These are phyloP conservation scores for Gyrodon lividus DNA, from an alignment of 768 basidiomycete genomes.

Conservation along the genomic window DNA sequence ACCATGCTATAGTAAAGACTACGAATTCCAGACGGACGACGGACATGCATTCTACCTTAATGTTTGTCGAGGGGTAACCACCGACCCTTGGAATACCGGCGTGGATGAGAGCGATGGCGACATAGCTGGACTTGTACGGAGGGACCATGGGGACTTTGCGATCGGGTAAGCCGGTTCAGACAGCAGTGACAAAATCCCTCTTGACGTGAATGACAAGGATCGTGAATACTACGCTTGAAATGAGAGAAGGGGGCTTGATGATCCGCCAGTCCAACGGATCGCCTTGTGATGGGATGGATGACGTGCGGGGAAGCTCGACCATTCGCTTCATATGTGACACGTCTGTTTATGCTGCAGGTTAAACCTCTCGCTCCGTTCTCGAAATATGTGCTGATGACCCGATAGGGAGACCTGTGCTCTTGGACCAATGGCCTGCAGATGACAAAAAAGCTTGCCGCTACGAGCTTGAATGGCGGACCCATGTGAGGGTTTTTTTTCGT, in stretches of 20 bases:
- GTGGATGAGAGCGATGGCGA: conserved; percentile 46
- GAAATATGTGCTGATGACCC: background rate
- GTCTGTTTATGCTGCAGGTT: conserved; percentile 55
- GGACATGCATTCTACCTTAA: conserved; percentile 56
- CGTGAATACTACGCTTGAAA: conserved; percentile 59
- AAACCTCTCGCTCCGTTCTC: background rate
- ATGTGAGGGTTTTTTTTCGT: conserved; percentile 45
- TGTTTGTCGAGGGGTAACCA: conserved; percentile 55
- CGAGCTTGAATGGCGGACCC: conserved; percentile 82
- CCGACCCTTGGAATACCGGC: conserved; percentile 59
- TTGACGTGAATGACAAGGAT: conserved; percentile 14
- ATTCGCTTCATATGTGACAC: conserved; percentile 79
- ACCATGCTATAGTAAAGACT: conserved; percentile 55
- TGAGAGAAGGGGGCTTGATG: conserved; percentile 53
- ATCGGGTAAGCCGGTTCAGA: conserved; percentile 51
- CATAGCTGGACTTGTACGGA: conserved; percentile 62
- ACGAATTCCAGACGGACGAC: conserved; percentile 48
- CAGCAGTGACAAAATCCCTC: too few relatives aligned
- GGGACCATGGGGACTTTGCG: conserved; percentile 65
- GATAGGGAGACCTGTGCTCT: conserved; percentile 49
- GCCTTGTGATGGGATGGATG: conserved; percentile 46
- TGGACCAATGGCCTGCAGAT: conserved; percentile 62
- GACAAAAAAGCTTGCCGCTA: conserved; percentile 72
- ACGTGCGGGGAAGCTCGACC: conserved; percentile 56
- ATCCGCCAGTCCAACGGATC: conserved; percentile 65